Percentiles rank a stretch among this genome's conserved stretches.
Evolutionary conservation across 2,329 filamentous ascomycete species (phyloP).

Genomic region (Ceratocystis ficicola): DNA sequence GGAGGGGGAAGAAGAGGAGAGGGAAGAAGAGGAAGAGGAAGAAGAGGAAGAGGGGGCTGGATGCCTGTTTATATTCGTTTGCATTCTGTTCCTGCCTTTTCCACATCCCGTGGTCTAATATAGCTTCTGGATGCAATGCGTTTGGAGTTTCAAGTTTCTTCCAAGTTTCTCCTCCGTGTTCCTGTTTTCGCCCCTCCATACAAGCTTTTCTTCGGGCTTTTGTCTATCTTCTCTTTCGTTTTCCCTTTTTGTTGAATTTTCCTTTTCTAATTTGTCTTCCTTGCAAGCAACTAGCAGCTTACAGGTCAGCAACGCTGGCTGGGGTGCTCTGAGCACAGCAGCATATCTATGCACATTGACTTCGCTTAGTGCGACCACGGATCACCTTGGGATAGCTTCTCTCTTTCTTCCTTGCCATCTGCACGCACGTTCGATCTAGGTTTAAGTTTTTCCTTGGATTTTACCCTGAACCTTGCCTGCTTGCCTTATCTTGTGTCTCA

Average conservation of each 20-base stretch:
- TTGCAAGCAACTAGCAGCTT: neutral
- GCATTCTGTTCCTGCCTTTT: neutral
- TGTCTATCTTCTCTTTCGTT: neutral
- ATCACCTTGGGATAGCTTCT: slow-evolving; percentile 3
- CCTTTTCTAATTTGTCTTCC: neutral
- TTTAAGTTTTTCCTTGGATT: slow-evolving; percentile 3
- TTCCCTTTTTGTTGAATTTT: neutral
- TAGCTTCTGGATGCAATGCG: slow-evolving; percentile 8
- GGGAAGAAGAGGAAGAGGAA: too few species aligned
- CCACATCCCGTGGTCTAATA: neutral
- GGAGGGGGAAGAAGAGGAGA: too few species aligned
- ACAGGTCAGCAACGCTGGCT: neutral
- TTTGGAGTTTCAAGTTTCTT: slow-evolving; percentile 8
- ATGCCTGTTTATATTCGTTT: too few species aligned
- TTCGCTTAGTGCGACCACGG: slow-evolving; percentile 9
- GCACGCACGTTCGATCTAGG: slow-evolving; percentile 7
- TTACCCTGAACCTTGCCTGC: neutral
- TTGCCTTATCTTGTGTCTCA: neutral
- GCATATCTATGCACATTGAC: neutral
- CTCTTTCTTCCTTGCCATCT: slow-evolving; percentile 7
- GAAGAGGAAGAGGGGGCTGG: too few species aligned
- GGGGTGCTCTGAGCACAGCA: neutral
- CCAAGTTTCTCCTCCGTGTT: slow-evolving; percentile 2
- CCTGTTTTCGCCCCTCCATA: neutral
- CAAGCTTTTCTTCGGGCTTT: neutral